These are phyloP conservation scores for Rubia yunnanensis DNA, from an alignment of 257 asterid species.

Conservation along the genomic window DNA sequence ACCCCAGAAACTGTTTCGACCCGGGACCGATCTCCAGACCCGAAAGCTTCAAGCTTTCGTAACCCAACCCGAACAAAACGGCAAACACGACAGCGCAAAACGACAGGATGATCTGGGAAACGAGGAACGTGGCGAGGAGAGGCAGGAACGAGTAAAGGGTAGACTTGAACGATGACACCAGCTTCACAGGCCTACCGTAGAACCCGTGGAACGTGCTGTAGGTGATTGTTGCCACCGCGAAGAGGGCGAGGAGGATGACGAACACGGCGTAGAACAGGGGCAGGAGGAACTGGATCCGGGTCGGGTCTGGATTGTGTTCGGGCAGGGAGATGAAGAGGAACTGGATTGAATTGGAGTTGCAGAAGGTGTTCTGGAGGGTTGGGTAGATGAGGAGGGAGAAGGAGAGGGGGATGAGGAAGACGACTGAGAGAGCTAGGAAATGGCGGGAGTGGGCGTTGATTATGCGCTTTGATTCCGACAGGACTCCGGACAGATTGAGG, in stretches of 20 bases:
- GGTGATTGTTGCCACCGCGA: slow-evolving; percentile 43
- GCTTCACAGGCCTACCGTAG: slow-evolving; percentile 39
- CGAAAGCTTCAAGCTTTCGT: slow-evolving; percentile 7
- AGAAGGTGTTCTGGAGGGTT: slow-evolving; percentile 24
- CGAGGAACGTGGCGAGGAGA: slow-evolving; percentile 19
- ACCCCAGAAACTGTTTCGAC: slow-evolving; percentile 13
- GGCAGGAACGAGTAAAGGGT: slow-evolving; percentile 32
- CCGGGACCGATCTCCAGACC: slow-evolving; percentile 34
- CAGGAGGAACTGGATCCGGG: slow-evolving; percentile 15
- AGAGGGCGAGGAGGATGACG: slow-evolving; percentile 19
- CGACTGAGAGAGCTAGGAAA: slow-evolving; percentile 45
- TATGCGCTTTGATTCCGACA: slow-evolving; percentile 50
- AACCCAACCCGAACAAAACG: slow-evolving; percentile 4
- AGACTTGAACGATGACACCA: slow-evolving; percentile 40
- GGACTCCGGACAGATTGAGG: slow-evolving; percentile 49
- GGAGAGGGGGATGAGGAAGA: slow-evolving; percentile 57
- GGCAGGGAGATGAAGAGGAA: slow-evolving; percentile 24
- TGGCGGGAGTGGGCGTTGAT: slow-evolving; percentile 59
- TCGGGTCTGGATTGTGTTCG: slow-evolving; percentile 10
- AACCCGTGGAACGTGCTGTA: slow-evolving; percentile 51
- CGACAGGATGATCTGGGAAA: slow-evolving; percentile 6
- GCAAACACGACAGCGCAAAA: slow-evolving; percentile 11
- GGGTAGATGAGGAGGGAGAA: slow-evolving; percentile 41
- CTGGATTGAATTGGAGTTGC: slow-evolving; percentile 20
- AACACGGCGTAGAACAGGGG: slow-evolving; percentile 24